Base-by-base conservation (phyloP, 106 monocot genomes). In the Hemerocallis citrina region DNA sequence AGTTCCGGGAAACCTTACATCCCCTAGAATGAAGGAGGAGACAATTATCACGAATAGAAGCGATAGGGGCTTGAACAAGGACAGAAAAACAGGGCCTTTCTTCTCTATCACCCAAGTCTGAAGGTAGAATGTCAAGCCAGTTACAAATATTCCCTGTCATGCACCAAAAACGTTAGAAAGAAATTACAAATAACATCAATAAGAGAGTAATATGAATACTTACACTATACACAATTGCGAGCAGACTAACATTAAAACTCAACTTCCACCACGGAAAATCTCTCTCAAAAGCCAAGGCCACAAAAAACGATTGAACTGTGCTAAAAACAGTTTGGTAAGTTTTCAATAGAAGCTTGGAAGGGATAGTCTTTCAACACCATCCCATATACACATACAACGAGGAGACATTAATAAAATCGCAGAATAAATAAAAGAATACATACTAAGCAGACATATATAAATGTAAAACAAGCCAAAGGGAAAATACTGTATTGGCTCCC, bases 31-130 rank as follows among this genome's bases (percentile, higher is more conserved):
- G 21, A 83, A 50, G 14, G 79, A 64, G 29, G 78, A 66, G 29
- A 45, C 63, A 12, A 73, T 3, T 7, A 83, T 62, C 1, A 83
- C 83, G 62, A 83, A 70, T 27, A 77, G 7, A 32, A 79, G 34
- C 36, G 69, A 17, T 23, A 87, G 51, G 0, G 87, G 87, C 0
- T 63, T 79, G 21, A 62, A 71, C 62, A 75, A 79, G 23, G 82
- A 75, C 23, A 76, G 49, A 37, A 88, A 76, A 20, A 88, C 79
- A 0, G 87, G 82, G 0, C 87, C 87, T 34, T 56, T 75, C 69
- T 72, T 79, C 47, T 79, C 69, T n/a, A 88, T 70, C 47, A 72
- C 72, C 87, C 87, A 88, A 3, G 76, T 20, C 46, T 83, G 82
- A 36, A 88, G 31, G 59, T 88, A 88, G 63, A 70, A 79, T 6